Base-by-base conservation (phyloP, 1,284 basidiomycete genomes). In the Austropuccinia psidii region DNA sequence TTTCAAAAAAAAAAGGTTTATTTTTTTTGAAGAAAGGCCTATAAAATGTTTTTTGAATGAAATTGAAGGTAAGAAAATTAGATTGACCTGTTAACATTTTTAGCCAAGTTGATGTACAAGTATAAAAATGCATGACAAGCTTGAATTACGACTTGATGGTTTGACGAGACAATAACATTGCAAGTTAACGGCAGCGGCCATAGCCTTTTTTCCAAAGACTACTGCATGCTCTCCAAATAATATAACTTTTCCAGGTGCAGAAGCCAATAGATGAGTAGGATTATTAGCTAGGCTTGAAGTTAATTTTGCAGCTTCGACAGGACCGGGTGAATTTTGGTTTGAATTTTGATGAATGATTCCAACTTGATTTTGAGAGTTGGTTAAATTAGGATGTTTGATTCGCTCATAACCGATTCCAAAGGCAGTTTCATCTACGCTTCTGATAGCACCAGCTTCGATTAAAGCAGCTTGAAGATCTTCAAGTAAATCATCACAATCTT, bases 151-250 rank as follows among this genome's bases (percentile, higher is more conserved):
- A 93, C 91, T 47, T 49, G 41, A n/a, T n/a, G 90, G 88, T 9
- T 88, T 86, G 49, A 89, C 85, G 67, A 92, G 85, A 9, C 89
- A 91, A 82, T 93, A 99, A 82, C 95, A 98, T 64, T 95, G 89
- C 74, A 98, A 87, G 80, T 95, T 92, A 37, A 98, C 90, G 11
- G 93, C 89, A 29, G 93, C 94, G 11, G 95, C 96, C 62, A 99
- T 87, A 5, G 96, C 96, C 74, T 93, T 96, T 88, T 93, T 77
- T 21, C 96, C 96, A 80, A 98, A 90, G 27, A 99, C 96, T 67
- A 99, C 96, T 19, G 96, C 96, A 82, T 99, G 96, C 82, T 99
- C 96, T 67, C 96, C 96, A 77, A 98, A 98, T 74, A 99, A 82
- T 77, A 99, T 98, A 76, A 98, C 91, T 81, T 99, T 99, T 54